Percentiles rank a stretch among this genome's conserved stretches.
These are phyloP conservation scores for Hypoxylon sp. DNA, from an alignment of 2,329 filamentous ascomycete species.

Conservation along the genomic window DNA sequence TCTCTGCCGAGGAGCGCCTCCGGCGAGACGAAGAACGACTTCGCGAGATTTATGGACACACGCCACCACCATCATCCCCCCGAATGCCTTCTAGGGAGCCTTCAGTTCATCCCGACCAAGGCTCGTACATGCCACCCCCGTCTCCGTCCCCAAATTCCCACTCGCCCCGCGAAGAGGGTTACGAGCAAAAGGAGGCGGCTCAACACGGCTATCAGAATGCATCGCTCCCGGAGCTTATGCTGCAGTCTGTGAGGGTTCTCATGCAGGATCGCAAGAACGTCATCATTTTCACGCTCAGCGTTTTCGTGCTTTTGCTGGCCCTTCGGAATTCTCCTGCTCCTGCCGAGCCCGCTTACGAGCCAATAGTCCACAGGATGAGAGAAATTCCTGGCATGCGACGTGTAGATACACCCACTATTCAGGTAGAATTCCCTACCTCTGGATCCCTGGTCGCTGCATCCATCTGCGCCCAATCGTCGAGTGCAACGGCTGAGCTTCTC, in stretches of 20 bases:
- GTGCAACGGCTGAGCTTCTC: constrained; percentile 1
- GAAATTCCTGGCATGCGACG: constrained; percentile 46
- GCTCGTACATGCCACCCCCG: constrained; percentile 47
- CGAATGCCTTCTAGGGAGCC: constrained; percentile 30
- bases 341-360: constrained; percentile 50
- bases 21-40: constrained; percentile 63
- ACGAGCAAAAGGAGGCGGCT: constrained; percentile 51
- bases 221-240: constrained; percentile 65
- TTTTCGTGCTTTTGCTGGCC: constrained; percentile 67
- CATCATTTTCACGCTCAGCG: constrained; percentile 65
- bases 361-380: constrained; percentile 46
- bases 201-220: constrained; percentile 56
- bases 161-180: constrained; percentile 47
- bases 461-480: constrained; percentile 10
- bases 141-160: constrained; percentile 44
- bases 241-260: constrained; percentile 66
- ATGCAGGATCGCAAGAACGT: constrained; percentile 71
- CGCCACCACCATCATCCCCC: constrained; percentile 41
- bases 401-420: constrained; percentile 19
- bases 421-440: constrained; percentile 6
- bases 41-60: constrained; percentile 66
- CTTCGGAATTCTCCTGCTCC: constrained; percentile 52
- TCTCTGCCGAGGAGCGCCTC: constrained; percentile 48
- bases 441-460: constrained; percentile 7
- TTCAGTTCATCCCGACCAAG: constrained; percentile 39